Evolutionary conservation across 2,329 filamentous ascomycete species (phyloP).

Genomic region (Xylariaceae sp.): DNA sequence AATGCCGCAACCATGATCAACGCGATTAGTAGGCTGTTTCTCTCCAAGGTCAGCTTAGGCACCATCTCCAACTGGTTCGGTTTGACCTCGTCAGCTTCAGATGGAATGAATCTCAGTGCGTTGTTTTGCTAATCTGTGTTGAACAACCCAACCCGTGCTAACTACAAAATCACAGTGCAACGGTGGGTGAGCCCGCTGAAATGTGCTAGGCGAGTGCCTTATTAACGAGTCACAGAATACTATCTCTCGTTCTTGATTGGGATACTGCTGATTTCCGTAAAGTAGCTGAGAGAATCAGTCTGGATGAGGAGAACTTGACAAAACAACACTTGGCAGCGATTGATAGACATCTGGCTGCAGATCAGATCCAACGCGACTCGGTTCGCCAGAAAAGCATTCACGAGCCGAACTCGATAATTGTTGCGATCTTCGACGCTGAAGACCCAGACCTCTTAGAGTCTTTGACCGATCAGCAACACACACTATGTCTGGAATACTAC

Average conservation of each 20-base stretch:
- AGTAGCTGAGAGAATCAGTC: constrained; percentile 59
- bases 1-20: constrained; percentile 80
- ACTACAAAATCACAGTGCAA: constrained; percentile 45
- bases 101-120: constrained; percentile 65
- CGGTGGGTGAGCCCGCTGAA: constrained; percentile 30
- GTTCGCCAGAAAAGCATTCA: constrained; percentile 51
- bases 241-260: constrained; percentile 67
- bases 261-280: constrained; percentile 67
- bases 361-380: constrained; percentile 53
- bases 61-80: constrained; percentile 76
- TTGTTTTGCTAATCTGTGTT: background rate
- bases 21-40: constrained; percentile 64
- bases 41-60: constrained; percentile 72
- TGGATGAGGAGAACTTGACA: constrained; percentile 50
- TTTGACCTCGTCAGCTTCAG: constrained; percentile 62
- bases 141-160: background rate
- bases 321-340: constrained; percentile 59
- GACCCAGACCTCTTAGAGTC: constrained; percentile 42
- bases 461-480: constrained; percentile 57
- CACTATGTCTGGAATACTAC: constrained; percentile 63
- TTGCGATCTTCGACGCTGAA: constrained; percentile 55
- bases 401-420: constrained; percentile 55
- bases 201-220: constrained; percentile 1
- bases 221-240: constrained; percentile 48
- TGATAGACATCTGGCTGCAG: constrained; percentile 49